Base-by-base conservation (phyloP, 2,329 filamentous ascomycete species). In the Akanthomyces dipterigenus region DNA sequence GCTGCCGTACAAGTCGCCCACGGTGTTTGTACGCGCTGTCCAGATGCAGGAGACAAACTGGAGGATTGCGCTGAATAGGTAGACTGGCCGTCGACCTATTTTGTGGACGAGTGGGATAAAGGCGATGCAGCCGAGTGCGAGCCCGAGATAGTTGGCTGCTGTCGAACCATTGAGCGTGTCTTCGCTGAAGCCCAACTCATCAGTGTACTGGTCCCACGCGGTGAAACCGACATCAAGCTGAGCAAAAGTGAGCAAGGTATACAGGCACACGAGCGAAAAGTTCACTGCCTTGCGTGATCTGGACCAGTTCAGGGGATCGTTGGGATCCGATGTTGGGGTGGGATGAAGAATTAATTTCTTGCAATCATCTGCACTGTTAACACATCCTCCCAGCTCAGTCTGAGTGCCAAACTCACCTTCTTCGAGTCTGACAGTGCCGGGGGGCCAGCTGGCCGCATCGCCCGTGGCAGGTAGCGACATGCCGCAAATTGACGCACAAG, bases 251-350 rank as follows among this genome's bases (percentile, higher is more conserved):
- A 62, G 38, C 55, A 80, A 71, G 3, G 75, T 77, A 62, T 80
- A 81, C 31, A 80, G 64, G 34, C 65, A 67, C 26, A 70, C 66
- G 55, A 69, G 71, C 38, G 72, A 34, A 79, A 60, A 62, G 64
- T 64, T 62, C 5, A 67, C 50, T 2, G 53, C 40, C 36, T 69
- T 69, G 22, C 68, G 65, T 7, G 11, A 14, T 8, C 51, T 28
- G 2, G 81, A 72, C 87, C 88, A 90, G 68, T 88, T 88, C 63
- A 81, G 78, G 0, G 88, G 87, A 65, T 90, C 86, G 9, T 78
- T 76, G 8, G 78, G 77, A 34, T 70, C 67, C 4, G 56, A 28
- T 7, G 63, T 66, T 0, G 69, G 68, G 1, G 54, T 61, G 0
- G 69, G 69, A 0, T 67, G 56, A 3, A 70, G 67, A 11, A 68